Evolutionary conservation across 441 rosid genomes (phyloP).

Genomic region (Adansonia rubrostipa): DNA sequence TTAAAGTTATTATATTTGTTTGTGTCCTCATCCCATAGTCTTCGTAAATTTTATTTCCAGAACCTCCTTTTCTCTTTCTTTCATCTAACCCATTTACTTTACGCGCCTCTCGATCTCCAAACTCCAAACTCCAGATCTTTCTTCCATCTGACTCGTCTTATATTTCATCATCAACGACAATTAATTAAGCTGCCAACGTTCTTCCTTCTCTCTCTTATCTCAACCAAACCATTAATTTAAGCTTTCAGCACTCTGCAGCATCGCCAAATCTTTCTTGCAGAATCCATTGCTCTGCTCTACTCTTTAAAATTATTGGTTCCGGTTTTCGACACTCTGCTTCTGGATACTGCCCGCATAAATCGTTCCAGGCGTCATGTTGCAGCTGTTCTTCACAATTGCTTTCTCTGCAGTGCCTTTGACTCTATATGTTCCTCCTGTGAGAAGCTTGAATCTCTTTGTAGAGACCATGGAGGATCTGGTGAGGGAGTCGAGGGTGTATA

Average conservation of each 20-base stretch:
- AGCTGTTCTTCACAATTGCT: conserved; percentile 76
- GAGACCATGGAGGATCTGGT: conserved; percentile 72
- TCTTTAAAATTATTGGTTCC: background rate
- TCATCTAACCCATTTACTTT: no score
- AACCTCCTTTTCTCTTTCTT: no score
- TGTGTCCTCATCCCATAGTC: no score
- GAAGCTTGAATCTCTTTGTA: conserved; percentile 77
- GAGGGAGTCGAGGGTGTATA: conserved; percentile 62
- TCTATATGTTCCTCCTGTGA: conserved; percentile 78
- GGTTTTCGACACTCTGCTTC: background rate
- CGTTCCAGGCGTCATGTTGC: conserved; percentile 44
- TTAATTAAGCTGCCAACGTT: background rate
- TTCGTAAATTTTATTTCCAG: no score
- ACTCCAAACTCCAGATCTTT: no score
- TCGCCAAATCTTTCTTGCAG: background rate
- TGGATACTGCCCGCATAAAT: background rate
- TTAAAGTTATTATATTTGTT: no score
- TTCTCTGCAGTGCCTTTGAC: conserved; percentile 88
- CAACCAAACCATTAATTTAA: background rate
- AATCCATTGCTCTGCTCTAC: background rate
- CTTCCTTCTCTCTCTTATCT: background rate
- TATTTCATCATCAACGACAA: background rate
- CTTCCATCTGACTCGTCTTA: no score
- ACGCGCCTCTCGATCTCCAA: no score
- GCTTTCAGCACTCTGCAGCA: background rate